Conservation (phyloP, 345 rosid genomes). For the Eucalyptus paniculata region DNA sequence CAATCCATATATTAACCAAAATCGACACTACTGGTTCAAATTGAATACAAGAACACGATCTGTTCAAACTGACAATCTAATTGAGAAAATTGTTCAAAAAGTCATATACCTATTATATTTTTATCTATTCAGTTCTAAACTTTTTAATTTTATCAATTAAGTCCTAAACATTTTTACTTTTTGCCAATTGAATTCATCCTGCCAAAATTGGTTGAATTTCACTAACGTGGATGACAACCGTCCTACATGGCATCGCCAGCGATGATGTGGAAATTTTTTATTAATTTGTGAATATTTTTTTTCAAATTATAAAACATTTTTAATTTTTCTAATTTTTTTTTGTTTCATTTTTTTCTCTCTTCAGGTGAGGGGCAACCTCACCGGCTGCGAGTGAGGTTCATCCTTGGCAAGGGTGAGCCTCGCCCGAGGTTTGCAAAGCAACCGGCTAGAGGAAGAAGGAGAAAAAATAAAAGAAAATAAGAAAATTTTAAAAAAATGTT, state of each 20-base stretch:
- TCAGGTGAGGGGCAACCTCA: rapidly evolving
- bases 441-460: no score
- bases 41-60: not conserved
- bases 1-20: not conserved
- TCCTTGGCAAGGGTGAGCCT: rapidly evolving
- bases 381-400: rapidly evolving
- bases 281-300: no score
- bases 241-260: no score
- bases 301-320: no score
- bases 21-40: not conserved
- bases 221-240: rapidly evolving
- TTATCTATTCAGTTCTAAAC: rapidly evolving
- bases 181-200: rapidly evolving
- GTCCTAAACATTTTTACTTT: no score
- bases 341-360: no score
- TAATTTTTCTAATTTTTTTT: no score
- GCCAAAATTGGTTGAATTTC: rapidly evolving
- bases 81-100: not conserved
- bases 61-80: not conserved
- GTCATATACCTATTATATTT: no score
- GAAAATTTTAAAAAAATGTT: no score
- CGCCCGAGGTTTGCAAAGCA: rapidly evolving
- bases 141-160: no score
- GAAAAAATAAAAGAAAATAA: no score
- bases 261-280: no score